phyloP scores from a whole-genome alignment of 805 yeast genomes.

The Wickerhamiella hasegawae region DNA sequence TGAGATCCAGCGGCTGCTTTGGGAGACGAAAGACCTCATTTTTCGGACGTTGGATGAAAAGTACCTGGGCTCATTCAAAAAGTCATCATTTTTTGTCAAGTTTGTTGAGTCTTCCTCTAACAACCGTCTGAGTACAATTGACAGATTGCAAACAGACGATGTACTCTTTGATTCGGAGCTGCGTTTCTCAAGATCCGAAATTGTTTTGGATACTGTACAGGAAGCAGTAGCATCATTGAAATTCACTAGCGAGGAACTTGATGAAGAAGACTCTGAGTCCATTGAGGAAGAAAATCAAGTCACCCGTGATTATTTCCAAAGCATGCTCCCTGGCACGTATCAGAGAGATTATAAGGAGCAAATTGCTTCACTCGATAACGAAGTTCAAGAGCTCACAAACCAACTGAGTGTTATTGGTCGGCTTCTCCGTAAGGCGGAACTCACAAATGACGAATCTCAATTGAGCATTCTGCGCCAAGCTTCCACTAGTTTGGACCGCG shows the following conservation, averaged over 20 bases:
- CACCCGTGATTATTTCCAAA: conserved; percentile 8
- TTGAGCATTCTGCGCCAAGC: conserved; percentile 55
- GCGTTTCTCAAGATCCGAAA: conserved; percentile 41
- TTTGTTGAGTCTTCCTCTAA: conserved; percentile 28
- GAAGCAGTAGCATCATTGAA: conserved; percentile 27
- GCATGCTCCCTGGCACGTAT: conserved; percentile 52
- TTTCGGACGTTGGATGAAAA: conserved; percentile 33
- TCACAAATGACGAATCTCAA: conserved; percentile 62
- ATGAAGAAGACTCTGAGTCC: conserved; percentile 10
- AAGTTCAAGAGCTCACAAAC: conserved; percentile 39
- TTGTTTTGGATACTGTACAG: too few relatives aligned
- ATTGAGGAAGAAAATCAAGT: conserved; percentile 4
- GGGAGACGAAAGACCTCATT: conserved; percentile 40
- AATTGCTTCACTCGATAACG: conserved; percentile 40
- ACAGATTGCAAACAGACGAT: conserved; percentile 18
- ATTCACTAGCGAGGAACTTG: conserved; percentile 9
- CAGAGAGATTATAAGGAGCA: conserved; percentile 49
- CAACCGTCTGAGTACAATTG: conserved; percentile 11
- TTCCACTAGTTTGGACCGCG: conserved; percentile 46
- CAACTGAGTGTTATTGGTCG: conserved; percentile 54
- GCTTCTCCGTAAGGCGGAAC: conserved; percentile 62
- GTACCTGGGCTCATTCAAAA: conserved; percentile 45
- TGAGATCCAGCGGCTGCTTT: conserved; percentile 42
- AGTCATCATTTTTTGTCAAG: conserved; percentile 38
- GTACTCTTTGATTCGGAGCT: conserved; percentile 11